Percentiles rank a stretch among this genome's conserved stretches.
Conservation (phyloP, 1,139 yeast genomes). For the Taiozyma onychis region DNA sequence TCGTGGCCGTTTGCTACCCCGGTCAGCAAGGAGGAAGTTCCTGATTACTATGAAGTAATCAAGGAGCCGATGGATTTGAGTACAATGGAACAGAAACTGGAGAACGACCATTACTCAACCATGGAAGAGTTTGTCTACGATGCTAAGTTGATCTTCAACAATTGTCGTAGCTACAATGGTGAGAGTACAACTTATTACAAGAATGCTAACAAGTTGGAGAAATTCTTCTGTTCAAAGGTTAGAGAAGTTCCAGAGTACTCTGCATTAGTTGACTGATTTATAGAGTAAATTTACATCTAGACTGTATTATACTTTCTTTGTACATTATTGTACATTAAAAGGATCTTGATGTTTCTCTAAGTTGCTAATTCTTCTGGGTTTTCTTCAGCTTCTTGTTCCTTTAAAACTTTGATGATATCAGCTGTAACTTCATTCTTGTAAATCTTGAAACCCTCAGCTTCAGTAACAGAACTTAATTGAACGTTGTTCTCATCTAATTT, state of each 20-base stretch:
- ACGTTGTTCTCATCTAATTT: conserved; percentile 94
- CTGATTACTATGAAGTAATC: conserved; percentile 92
- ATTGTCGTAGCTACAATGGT: conserved; percentile 85
- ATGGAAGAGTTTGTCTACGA: conserved; percentile 93
- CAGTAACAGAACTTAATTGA: conserved; percentile 89
- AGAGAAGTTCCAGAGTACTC: conserved; percentile 55
- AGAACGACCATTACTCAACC: conserved; percentile 83
- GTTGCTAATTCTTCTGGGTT: conserved; percentile 17
- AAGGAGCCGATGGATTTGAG: conserved; percentile 99
- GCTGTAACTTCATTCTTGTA: conserved; percentile 83
- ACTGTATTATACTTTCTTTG: not conserved
- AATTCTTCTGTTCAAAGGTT: conserved; percentile 73
- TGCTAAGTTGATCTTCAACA: conserved; percentile 77
- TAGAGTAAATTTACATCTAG: not conserved
- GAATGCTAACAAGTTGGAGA: conserved; percentile 89
- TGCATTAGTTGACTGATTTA: conserved; percentile 29
- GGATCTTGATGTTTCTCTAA: not conserved
- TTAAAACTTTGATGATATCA: conserved; percentile 68
- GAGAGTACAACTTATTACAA: conserved; percentile 87
- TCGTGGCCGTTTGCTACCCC: conserved; percentile 99
- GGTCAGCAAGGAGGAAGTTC: conserved; percentile 89
- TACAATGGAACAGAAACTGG: conserved; percentile 91
- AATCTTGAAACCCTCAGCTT: conserved; percentile 79
- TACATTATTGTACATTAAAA: not conserved
- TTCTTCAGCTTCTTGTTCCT: conserved; percentile 61